Base-by-base conservation (phyloP, 306 rosid genomes). In the Quercus engelmannii region DNA sequence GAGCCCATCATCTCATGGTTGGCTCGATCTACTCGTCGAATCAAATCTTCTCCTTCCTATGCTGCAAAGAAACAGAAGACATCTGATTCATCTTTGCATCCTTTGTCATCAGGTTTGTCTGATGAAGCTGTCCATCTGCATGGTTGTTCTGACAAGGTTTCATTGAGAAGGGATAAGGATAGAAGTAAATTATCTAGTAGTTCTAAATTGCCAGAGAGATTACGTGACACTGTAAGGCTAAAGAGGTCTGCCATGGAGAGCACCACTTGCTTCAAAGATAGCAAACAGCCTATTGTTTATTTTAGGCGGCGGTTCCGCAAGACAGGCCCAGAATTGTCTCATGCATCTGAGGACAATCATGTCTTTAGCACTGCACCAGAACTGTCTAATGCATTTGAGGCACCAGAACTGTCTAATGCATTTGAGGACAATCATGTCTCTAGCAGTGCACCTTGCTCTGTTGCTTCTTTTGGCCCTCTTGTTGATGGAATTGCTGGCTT, bases 1-100 rank as follows among this genome's bases (percentile, higher is more conserved):
- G 96, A 93, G 83, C 99, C 99, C 71, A 96, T 96, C 79, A 93
- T 90, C 79, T 89, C 99, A 55, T 96, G 99, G 99, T 76, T 96
- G 89, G 83, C 88, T 20, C 88, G 92, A 79, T 85, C 98, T 67
- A 87, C 92, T 56, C 76, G 75, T 73, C 88, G 93, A 81, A 74
- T 72, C 71, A 93, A 89, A 83, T 84, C 97, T 46, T 77, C 83
- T 74, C 77, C 92, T 25, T 85, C 85, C 49, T 76, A 77, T 82
- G 85, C 87, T 54, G 65, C 76, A 56, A 96, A 96, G 86, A 91
- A 88, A 77, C 98, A 91, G 76, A 96, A 91, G 81, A 78, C 85
- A 51, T 83, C 91, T 69, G 83, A 76, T 79, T 55, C 77, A 69
- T 69, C 82, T 78, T 77, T 61, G 55, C 89, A 80, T 65, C 63